Percentiles rank a stretch among this genome's conserved stretches.
These are phyloP conservation scores for Crepidotus variabilis DNA, from an alignment of 768 basidiomycete genomes.

Conservation along the genomic window DNA sequence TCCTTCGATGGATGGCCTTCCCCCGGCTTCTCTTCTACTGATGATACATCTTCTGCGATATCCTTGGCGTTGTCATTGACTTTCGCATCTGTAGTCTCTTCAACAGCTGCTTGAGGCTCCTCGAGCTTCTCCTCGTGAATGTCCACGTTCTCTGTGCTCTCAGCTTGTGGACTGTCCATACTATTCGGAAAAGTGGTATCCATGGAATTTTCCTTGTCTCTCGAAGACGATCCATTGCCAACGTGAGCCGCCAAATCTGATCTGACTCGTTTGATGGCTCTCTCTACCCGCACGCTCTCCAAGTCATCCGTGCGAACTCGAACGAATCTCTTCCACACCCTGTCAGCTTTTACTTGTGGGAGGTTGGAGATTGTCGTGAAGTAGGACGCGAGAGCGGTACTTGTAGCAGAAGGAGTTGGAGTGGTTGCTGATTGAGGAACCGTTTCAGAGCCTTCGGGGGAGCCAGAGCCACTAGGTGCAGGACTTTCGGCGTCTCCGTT, in stretches of 20 bases:
- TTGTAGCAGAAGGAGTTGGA: constrained; percentile 42
- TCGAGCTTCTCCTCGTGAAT: background rate
- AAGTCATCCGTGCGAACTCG: constrained; percentile 83
- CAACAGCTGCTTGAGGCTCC: constrained; percentile 6
- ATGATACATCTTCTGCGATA: constrained; percentile 19
- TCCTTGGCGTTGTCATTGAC: constrained; percentile 19
- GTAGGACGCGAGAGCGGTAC: constrained; percentile 72
- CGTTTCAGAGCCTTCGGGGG: background rate
- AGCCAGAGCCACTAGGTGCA: background rate
- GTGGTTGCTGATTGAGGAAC: constrained; percentile 9
- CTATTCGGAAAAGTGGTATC: background rate
- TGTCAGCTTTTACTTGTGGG: constrained; percentile 53
- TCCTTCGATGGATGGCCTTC: constrained; percentile 14
- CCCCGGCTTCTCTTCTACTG: constrained; percentile 19
- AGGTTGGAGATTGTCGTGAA: constrained; percentile 77
- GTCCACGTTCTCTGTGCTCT: background rate
- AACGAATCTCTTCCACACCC: constrained; percentile 84
- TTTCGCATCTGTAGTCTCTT: constrained; percentile 13
- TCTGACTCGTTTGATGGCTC: constrained; percentile 83
- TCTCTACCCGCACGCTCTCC: constrained; percentile 81
- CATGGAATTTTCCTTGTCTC: constrained; percentile 25
- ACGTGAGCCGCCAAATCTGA: constrained; percentile 80
- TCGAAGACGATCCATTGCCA: constrained; percentile 20
- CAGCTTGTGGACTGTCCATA: background rate
- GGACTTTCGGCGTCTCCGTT: constrained; percentile 13